These are phyloP conservation scores for Catunica adiposa DNA, from an alignment of 2,329 filamentous ascomycete genomes.

Conservation along the genomic window DNA sequence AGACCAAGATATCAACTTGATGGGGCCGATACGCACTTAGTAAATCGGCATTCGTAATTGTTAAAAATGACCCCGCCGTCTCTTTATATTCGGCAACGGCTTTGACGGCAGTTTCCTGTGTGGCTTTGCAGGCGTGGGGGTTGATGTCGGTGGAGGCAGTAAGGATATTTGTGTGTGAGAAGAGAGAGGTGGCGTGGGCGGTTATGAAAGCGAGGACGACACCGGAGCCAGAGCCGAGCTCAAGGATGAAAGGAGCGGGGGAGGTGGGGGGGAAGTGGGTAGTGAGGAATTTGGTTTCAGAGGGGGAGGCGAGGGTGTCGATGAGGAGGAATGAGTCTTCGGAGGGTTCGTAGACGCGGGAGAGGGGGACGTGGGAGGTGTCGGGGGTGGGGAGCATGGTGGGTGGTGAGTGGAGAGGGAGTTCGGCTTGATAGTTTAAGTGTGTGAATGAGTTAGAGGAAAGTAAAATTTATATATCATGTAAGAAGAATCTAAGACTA, in stretches of 20 bases:
- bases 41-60: conserved; percentile 55
- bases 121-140: conserved; percentile 62
- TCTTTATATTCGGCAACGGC: conserved; percentile 15
- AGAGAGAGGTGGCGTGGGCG: conserved; percentile 55
- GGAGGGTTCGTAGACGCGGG: conserved; percentile 81
- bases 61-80: conserved; percentile 36
- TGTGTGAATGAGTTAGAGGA: not conserved
- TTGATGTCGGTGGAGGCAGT: conserved; percentile 75
- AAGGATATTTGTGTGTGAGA: conserved; percentile 54
- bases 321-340: conserved; percentile 92
- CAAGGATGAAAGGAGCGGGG: conserved; percentile 50
- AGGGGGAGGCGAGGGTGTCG: conserved; percentile 63
- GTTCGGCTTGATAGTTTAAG: not conserved
- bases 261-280: conserved; percentile 34
- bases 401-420: not conserved
- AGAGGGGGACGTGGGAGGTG: conserved; percentile 78
- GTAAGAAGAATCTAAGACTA: not conserved
- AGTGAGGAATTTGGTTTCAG: conserved; percentile 54
- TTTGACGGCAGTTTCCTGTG: conserved; percentile 45
- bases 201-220: conserved; percentile 81
- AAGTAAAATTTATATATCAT: not conserved
- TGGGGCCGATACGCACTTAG: conserved; percentile 33
- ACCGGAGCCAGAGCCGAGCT: conserved; percentile 82
- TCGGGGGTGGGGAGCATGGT: conserved; percentile 83
- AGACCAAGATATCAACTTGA: conserved; percentile 68